Evolutionary conservation across 1,284 basidiomycete genomes (phyloP).

Genomic region (Ceratobasidium sp.): DNA sequence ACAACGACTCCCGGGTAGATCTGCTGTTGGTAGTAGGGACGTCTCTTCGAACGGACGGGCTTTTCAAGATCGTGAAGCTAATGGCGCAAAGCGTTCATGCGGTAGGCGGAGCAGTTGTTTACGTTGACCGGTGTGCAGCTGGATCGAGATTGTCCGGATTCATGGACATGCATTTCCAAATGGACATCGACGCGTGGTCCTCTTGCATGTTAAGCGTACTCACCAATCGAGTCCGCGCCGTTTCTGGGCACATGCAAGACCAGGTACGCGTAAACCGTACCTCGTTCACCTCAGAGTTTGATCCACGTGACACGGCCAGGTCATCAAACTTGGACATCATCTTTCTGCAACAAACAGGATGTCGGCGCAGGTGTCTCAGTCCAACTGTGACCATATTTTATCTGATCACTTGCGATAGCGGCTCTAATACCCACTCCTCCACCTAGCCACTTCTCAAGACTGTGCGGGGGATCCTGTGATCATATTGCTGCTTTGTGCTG

Average conservation of each 20-base stretch:
- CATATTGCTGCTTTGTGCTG: not conserved
- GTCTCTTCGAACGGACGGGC: not conserved
- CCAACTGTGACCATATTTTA: no score
- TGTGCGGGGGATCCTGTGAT: no score
- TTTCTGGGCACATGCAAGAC: not conserved
- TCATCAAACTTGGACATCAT: no score
- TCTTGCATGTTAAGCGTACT: not conserved
- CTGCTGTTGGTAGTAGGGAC: constrained; percentile 2
- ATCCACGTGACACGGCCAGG: no score
- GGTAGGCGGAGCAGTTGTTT: not conserved
- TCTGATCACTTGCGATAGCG: not conserved
- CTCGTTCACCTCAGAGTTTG: no score
- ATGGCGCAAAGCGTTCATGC: not conserved
- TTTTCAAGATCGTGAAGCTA: not conserved
- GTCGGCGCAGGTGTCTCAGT: no score
- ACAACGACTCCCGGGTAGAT: not conserved
- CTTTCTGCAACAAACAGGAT: no score
- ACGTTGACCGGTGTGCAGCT: not conserved
- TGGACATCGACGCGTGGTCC: constrained; percentile 4
- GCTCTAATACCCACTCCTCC: not conserved
- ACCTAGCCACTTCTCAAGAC: no score
- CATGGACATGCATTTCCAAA: constrained; percentile 2
- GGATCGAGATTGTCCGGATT: not conserved
- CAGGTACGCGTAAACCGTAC: not conserved
- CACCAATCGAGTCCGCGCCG: not conserved